phyloP scores from a whole-genome alignment of 192 early-diverging fungal species.

The Entomortierella chlamydospora region DNA sequence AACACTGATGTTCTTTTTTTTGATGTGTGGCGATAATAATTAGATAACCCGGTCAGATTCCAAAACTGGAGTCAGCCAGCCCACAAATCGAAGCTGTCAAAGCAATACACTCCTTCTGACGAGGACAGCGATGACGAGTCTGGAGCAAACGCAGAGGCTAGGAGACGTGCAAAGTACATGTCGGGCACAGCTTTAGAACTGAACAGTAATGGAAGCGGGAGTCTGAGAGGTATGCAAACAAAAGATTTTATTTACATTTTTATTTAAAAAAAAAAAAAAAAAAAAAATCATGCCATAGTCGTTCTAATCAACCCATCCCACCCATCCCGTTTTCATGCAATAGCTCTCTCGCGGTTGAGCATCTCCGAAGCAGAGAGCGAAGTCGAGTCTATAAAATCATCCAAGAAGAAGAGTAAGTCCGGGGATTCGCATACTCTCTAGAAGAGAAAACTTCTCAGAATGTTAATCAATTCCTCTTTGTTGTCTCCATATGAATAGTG shows the following conservation, averaged over 20 bases:
- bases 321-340: neutral
- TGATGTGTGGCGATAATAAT: too few species aligned
- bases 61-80: slow-evolving; percentile 43
- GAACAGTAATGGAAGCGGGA: slow-evolving; percentile 14
- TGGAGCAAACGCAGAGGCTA: neutral
- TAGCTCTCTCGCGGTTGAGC: slow-evolving; percentile 21
- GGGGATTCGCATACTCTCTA: too few species aligned
- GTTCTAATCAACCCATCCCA: neutral
- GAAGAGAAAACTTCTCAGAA: too few species aligned
- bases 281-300: neutral
- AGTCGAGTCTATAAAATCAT: slow-evolving; percentile 26
- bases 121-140: slow-evolving; percentile 28
- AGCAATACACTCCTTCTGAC: slow-evolving; percentile 48
- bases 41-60: slow-evolving; percentile 35
- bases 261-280: neutral
- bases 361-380: slow-evolving; percentile 9
- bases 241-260: too few species aligned
- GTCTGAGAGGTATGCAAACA: slow-evolving; percentile 8
- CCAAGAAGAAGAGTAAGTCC: slow-evolving; percentile 45
- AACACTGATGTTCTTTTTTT: neutral
- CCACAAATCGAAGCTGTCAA: slow-evolving; percentile 47
- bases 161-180: slow-evolving; percentile 29
- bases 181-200: slow-evolving; percentile 32
- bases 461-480: neutral
- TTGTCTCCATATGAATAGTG: slow-evolving; percentile 12